Evolutionary conservation across 2,329 filamentous ascomycete species (phyloP).

Genomic region (Emericellopsis cladophorae): DNA sequence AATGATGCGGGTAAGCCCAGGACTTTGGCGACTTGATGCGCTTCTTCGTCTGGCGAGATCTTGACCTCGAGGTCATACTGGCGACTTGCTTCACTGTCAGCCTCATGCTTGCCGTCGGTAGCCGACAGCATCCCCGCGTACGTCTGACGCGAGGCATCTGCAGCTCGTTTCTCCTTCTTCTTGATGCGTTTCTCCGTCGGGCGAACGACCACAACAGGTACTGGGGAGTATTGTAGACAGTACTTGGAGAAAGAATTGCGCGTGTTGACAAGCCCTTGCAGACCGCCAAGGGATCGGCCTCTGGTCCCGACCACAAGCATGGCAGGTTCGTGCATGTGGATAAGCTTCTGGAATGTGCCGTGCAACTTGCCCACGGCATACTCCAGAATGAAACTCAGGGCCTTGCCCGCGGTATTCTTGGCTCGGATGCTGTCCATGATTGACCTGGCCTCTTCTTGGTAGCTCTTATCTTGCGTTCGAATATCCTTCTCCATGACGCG

Average conservation of each 20-base stretch:
- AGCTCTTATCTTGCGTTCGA: conserved; percentile 55
- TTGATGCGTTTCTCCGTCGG: conserved; percentile 79
- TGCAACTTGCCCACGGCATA: conserved; percentile 84
- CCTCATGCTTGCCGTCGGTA: conserved; percentile 42
- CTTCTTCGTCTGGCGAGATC: conserved; percentile 48
- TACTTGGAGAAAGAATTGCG: conserved; percentile 85
- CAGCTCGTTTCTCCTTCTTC: conserved; percentile 74
- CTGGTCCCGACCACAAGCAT: conserved; percentile 85
- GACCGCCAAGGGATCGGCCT: conserved; percentile 70
- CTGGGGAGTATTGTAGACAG: conserved; percentile 83
- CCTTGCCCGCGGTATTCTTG: conserved; percentile 69
- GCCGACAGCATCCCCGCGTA: conserved; percentile 69
- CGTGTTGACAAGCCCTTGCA: conserved; percentile 70
- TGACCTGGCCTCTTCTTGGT: conserved; percentile 62
- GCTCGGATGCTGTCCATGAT: conserved; percentile 65
- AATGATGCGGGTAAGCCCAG: conserved; percentile 49
- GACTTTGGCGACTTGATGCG: conserved; percentile 50
- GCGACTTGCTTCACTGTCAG: conserved; percentile 39
- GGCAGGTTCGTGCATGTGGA: conserved; percentile 81
- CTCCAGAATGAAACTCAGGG: conserved; percentile 76
- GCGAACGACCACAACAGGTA: conserved; percentile 84
- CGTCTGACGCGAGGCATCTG: conserved; percentile 61
- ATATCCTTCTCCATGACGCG: conserved; percentile 77
- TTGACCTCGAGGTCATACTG: conserved; percentile 41
- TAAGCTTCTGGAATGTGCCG: conserved; percentile 82